These are phyloP conservation scores for Saturnispora sanitii DNA, from an alignment of 805 yeast species.

Conservation along the genomic window DNA sequence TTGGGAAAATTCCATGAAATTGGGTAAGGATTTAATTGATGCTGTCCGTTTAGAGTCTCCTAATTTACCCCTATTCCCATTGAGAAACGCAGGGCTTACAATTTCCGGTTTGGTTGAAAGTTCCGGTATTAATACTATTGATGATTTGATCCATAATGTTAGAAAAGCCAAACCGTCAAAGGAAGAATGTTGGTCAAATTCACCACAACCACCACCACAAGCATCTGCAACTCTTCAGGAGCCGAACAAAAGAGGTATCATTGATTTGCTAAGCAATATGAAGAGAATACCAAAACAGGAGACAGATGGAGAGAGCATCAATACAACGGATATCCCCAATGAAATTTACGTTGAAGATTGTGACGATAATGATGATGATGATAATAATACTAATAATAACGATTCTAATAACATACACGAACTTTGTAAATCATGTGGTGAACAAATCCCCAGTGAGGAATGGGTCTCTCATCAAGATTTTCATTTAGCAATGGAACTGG, in stretches of 20 bases:
- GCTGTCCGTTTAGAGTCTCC: conserved; percentile 19
- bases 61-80: conserved; percentile 31
- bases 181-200: too few species aligned
- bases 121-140: conserved; percentile 20
- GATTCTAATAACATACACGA: background rate
- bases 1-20: conserved; percentile 14
- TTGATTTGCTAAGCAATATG: background rate
- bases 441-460: conserved; percentile 4
- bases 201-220: too few species aligned
- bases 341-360: too few species aligned
- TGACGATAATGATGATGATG: background rate
- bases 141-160: conserved; percentile 17
- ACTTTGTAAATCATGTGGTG: conserved; percentile 15
- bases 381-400: background rate
- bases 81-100: conserved; percentile 40
- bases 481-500: conserved; percentile 22
- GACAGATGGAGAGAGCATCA: too few species aligned
- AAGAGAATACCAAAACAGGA: too few species aligned
- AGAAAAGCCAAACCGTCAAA: conserved; percentile 9
- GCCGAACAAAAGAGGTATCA: background rate
- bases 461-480: conserved; percentile 22
- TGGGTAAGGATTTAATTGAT: conserved; percentile 19
- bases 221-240: background rate
- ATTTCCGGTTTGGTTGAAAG: conserved; percentile 39
- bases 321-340: background rate